Base-by-base conservation (phyloP, 768 basidiomycete genomes). In the Suillus discolor region DNA sequence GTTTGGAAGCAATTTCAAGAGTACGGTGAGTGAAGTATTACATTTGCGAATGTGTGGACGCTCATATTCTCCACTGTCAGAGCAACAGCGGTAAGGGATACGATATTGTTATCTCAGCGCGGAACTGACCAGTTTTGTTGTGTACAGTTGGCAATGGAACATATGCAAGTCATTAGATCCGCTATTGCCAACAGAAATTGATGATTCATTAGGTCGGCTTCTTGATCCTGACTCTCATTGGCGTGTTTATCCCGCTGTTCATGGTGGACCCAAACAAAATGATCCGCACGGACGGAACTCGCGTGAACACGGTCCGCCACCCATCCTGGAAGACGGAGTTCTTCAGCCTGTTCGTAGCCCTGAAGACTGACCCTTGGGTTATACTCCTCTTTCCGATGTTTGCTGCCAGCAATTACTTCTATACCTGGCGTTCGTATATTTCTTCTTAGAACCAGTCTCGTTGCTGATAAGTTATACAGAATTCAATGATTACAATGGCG, bases 311-410 rank as follows among this genome's bases (percentile, higher is more conserved):
- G 4, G 79, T 82, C 15, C 84, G 83, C 25, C 87, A 93, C 60
- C 88, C 91, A 9, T 89, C 89, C 2, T 94, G 92, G 91, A 90
- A 85, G 71, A 80, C 83, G 2, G 93, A 94, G 75, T 78, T 94
- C 62, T 77, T 83, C 66, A 89, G 87, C 6, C 83, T 94, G 31
- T 92, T 84, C 76, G 66, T 89, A 61, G 85, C 89, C 0, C 79
- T 95, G 57, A 84, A 80, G 62, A 87, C 84, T 2, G 93, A 94
- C 70, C 90, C 90, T 0, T 82, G 85, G 79, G 87, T 95, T 70
- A 34, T 93, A 11, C 77, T 92, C 4, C 85, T 93, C 39, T 91
- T 94, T 80, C 93, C 93, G 39, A 90, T 94, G 89, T 93, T 94
- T 77, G 85, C 92, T 63, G 86, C 90, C 6, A 89, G 88, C 62